Evolutionary conservation across 2,329 filamentous ascomycete species (phyloP).

Genomic region (Pezicula neosporulosa): DNA sequence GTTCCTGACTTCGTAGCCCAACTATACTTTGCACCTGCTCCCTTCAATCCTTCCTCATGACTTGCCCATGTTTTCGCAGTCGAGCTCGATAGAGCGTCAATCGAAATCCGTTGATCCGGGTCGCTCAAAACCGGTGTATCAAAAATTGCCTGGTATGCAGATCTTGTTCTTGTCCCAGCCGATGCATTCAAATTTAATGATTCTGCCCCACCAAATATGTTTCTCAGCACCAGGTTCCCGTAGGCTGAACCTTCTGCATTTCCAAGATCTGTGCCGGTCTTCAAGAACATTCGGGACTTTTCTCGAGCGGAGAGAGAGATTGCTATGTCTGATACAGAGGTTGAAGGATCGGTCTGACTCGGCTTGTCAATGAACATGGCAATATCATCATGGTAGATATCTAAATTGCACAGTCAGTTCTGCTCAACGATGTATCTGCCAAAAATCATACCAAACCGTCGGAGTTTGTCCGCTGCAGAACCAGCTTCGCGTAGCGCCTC

Average conservation of each 20-base stretch:
- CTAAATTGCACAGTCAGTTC: not conserved
- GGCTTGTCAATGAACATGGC: slow-evolving; percentile 79
- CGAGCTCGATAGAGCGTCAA: slow-evolving; percentile 79
- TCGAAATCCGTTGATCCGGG: slow-evolving; percentile 72
- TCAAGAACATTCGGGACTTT: slow-evolving; percentile 78
- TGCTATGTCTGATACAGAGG: slow-evolving; percentile 74
- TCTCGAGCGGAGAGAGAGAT: slow-evolving; percentile 77
- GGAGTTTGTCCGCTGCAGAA: slow-evolving; percentile 68
- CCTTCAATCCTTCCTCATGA: slow-evolving; percentile 85
- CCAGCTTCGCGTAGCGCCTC: slow-evolving; percentile 75
- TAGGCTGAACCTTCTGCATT: slow-evolving; percentile 94
- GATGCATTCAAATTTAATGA: slow-evolving; percentile 83
- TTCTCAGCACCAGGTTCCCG: slow-evolving; percentile 80
- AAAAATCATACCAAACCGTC: slow-evolving; percentile 66
- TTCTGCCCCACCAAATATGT: slow-evolving; percentile 93
- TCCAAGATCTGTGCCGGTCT: slow-evolving; percentile 91
- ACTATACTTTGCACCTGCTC: slow-evolving; percentile 70
- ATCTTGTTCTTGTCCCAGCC: slow-evolving; percentile 83
- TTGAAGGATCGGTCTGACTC: slow-evolving; percentile 62
- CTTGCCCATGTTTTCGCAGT: slow-evolving; percentile 91
- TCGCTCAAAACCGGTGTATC: slow-evolving; percentile 81
- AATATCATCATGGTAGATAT: slow-evolving; percentile 83
- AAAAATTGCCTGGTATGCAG: slow-evolving; percentile 84
- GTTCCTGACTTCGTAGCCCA: slow-evolving; percentile 67
- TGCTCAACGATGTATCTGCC: not conserved